phyloP scores from a whole-genome alignment of 768 basidiomycete species.

The Suillus fuscotomentosus region DNA sequence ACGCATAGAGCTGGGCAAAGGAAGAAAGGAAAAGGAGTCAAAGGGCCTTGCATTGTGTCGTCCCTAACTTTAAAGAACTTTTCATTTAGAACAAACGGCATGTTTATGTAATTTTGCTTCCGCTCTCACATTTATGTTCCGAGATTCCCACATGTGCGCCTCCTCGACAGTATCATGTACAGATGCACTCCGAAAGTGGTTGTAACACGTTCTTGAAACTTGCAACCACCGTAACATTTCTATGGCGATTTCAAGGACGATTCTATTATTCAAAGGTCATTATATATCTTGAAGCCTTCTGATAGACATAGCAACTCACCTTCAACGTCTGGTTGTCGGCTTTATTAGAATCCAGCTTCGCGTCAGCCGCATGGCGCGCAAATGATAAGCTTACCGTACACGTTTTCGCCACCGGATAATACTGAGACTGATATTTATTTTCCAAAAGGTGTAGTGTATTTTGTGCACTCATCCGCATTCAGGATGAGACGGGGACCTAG shows the following conservation, averaged over 20 bases:
- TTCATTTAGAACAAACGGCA: background rate
- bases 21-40: background rate
- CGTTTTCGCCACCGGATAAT: background rate
- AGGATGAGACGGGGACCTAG: background rate
- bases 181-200: no score
- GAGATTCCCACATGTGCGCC: no score
- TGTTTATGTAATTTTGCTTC: slow-evolving; percentile 9
- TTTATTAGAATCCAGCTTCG: background rate
- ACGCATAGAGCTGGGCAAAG: background rate
- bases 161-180: no score
- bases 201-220: no score
- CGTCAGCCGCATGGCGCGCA: background rate
- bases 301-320: background rate
- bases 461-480: background rate
- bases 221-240: no score
- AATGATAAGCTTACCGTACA: background rate
- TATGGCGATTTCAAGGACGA: no score
- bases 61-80: background rate
- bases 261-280: no score
- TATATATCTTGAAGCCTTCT: no score
- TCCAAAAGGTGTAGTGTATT: background rate
- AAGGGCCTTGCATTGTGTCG: background rate
- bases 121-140: slow-evolving; percentile 1
- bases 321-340: background rate
- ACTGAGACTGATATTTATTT: background rate